Conservation (phyloP, 345 rosid species). For the Pistacia vera region DNA sequence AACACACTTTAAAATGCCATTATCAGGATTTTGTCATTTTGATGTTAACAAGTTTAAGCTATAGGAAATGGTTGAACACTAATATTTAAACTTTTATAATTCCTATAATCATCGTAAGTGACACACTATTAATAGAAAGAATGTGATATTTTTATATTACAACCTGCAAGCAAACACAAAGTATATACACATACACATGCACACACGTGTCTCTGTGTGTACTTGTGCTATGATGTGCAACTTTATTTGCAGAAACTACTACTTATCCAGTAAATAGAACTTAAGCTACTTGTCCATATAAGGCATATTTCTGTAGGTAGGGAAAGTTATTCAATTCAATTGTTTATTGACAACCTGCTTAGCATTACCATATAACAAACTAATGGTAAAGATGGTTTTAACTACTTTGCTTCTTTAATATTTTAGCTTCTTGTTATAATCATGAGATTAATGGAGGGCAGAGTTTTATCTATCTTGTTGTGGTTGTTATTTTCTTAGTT, state of each 20-base stretch:
- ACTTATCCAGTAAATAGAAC: not conserved
- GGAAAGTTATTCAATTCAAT: constrained; percentile 1
- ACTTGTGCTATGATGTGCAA: too few species aligned
- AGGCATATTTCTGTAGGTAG: not conserved
- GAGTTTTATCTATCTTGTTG: not conserved
- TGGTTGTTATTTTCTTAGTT: constrained; percentile 3
- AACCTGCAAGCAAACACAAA: too few species aligned
- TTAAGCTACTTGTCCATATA: not conserved
- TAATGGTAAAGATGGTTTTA: not conserved
- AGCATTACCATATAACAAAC: not conserved
- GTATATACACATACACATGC: too few species aligned
- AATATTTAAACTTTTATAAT: too few species aligned
- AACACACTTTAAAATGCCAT: too few species aligned
- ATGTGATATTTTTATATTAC: too few species aligned
- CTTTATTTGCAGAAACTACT: not conserved
- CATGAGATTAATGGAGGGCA: not conserved
- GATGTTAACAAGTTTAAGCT: too few species aligned
- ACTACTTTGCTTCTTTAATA: not conserved
- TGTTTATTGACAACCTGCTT: not conserved
- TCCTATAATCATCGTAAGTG: too few species aligned
- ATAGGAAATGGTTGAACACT: too few species aligned
- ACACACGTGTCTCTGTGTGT: too few species aligned
- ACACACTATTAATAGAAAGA: too few species aligned
- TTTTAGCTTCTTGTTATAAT: not conserved
- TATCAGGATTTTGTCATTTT: too few species aligned